Base-by-base conservation (phyloP, 2,329 filamentous ascomycete species). In the Dactylellina cionopaga region DNA sequence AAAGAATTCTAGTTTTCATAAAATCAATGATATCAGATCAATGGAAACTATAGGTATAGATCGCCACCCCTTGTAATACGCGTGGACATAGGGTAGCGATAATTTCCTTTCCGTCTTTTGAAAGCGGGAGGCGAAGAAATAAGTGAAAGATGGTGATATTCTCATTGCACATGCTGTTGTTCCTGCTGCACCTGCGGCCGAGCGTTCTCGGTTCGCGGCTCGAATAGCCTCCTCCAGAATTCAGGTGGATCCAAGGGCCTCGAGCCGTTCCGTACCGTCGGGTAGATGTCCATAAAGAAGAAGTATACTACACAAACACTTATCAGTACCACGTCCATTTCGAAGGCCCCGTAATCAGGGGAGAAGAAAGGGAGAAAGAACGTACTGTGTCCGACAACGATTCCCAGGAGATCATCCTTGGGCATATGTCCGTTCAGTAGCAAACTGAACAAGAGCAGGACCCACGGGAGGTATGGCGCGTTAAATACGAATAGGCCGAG, bases 241-340 rank as follows among this genome's bases (percentile, higher is more conserved):
- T 83, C 82, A 0, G 95, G 95, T 35, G 95, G 94, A 77, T 96
- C 94, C 49, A 99, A 84, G 0, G 95, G 95, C 63, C 91, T 86
- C 55, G 90, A 89, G 15, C 92, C 92, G 74, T 90, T 88, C 81
- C 97, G 91, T 43, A 97, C 86, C 2, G 92, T 91, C 2, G 95
- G 95, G 80, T 96, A 99, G 13, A 99, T 93, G 80, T 99, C 95
- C 70, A 89, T 91, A 81, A 98, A 97, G 83, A 97, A 99, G 81
- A 98, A 99, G 90, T 93, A 98, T 39, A 98, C 85, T 86, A 62
- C 7, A 17, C 54, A 4, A 0, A 27, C 25, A 3, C 11, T 47
- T 47, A 60, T 41, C 37, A 13, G 31, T n/a, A 13, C 11, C n/a
- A n/a, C n/a, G n/a, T n/a, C n/a, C n/a, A n/a, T 39, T 56, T 55